A percentile compares a stretch with the other conserved stretches of the same genome.
Evolutionary conservation across 106 monocot species (phyloP).

Genomic region (Narthecium ossifragum): DNA sequence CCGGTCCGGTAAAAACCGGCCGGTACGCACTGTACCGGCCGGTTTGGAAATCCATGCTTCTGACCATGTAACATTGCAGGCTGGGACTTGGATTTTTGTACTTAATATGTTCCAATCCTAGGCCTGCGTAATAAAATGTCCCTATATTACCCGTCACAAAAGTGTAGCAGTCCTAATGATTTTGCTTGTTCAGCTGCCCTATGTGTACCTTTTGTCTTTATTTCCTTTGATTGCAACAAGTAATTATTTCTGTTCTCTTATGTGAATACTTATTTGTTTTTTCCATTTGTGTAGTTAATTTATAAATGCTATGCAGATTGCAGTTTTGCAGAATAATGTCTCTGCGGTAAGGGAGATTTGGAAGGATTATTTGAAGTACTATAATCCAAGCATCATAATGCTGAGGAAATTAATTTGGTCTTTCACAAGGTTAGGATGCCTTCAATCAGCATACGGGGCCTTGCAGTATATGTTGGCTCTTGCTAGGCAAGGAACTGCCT

Average conservation of each 20-base stretch:
- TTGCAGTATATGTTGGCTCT: constrained; percentile 48
- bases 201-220: neutral
- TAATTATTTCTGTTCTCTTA: too few species aligned
- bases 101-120: too few species aligned
- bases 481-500: constrained; percentile 11
- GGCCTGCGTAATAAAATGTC: too few species aligned
- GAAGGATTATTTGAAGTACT: constrained; percentile 54
- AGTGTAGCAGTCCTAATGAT: too few species aligned
- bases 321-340: constrained; percentile 54
- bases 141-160: too few species aligned
- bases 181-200: too few species aligned
- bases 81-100: too few species aligned
- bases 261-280: too few species aligned
- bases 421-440: constrained; percentile 37
- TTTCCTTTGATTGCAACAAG: neutral
- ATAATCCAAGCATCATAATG: constrained; percentile 49
- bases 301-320: constrained; percentile 32
- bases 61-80: too few species aligned
- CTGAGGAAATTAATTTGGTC: constrained; percentile 55
- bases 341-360: constrained; percentile 48
- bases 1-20: too few species aligned
- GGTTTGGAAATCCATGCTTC: too few species aligned
- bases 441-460: constrained; percentile 38
- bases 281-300: neutral
- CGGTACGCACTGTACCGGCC: too few species aligned